Evolutionary conservation across 164 flowering plant genomes (phyloP), one percentile per base, ranked within the genome.

Genomic region (Cinnamomum chago): DNA sequence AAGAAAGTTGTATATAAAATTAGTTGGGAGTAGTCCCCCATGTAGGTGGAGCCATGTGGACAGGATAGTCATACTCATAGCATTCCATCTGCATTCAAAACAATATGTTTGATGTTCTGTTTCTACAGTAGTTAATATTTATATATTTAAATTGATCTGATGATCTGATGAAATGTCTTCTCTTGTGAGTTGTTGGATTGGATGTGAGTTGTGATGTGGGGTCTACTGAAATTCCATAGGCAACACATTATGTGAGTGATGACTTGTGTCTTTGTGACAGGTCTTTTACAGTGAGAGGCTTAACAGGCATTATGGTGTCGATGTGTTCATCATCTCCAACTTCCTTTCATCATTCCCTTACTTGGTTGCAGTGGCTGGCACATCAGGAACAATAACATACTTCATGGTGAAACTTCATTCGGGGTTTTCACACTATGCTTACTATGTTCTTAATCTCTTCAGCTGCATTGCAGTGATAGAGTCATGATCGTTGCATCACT

Each of bases 401-500:
- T 85, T 76, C 83, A 88, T 87, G 90, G 91, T 84, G 83, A 84
- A 88, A 74, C 78, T 88, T 55, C 83, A 74, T 24, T 11, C 84
- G 0, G 90, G 83, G 7, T 78, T 86, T 75, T 73, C 85, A 6
- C 85, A 76, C 76, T 87, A 47, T 65, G 67, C 71, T 0, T 88
- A 77, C 74, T 76, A 72, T 67, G 40, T 69, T 52, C 83, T 88
- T 24, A 79, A 76, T 73, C 86, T 90, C 22, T 72, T 82, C 2
- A 70, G 75, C 60, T 75, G 79, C 79, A 83, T 91, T 28, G 85
- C 92, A 13, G 84, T 80, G 15, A 82, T 91, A 5, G 96, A 91
- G 83, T 91, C 93, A 90, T 90, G 93, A 76, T 87, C 65, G 82
- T 87, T 13, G 93, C 96, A 58, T 80, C 93, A 20, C n/a, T 88